Evolutionary conservation across 2,329 filamentous ascomycete species (phyloP).

Genomic region (Ophiocordyceps australis): DNA sequence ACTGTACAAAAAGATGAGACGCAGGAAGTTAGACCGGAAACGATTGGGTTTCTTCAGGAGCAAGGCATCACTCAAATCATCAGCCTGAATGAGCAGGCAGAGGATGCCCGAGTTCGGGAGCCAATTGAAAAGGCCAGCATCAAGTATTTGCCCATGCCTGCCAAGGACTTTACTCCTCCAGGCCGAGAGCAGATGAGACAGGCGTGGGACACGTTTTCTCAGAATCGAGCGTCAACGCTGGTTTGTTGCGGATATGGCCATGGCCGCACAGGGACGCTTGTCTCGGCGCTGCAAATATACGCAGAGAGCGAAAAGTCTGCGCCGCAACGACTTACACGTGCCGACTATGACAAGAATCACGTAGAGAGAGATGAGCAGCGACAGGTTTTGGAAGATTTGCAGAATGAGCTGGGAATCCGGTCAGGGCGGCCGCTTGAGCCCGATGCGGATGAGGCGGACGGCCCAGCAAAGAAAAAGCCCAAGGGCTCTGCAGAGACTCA

Average conservation of each 20-base stretch:
- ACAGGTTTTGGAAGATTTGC: not conserved
- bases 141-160: slow-evolving; percentile 1
- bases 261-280: slow-evolving; percentile 3
- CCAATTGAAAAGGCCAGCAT: not conserved
- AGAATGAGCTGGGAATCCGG: not conserved
- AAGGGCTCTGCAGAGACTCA: too few species aligned
- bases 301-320: not conserved
- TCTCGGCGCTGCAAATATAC: slow-evolving; percentile 2
- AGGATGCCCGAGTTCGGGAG: not conserved
- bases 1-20: not conserved
- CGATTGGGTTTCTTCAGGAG: slow-evolving; percentile 1
- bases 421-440: too few species aligned
- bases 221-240: slow-evolving; percentile 1
- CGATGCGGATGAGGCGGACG: not conserved
- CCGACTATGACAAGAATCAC: slow-evolving; percentile 1
- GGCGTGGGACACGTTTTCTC: not conserved
- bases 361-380: not conserved
- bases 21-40: not conserved
- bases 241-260: slow-evolving; percentile 4
- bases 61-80: slow-evolving; percentile 1
- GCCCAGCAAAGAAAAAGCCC: not conserved
- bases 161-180: not conserved
- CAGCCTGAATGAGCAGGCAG: slow-evolving; percentile 1
- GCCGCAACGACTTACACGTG: not conserved
- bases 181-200: not conserved